Evolutionary conservation across 2,329 filamentous ascomycete species (phyloP), one percentile per base, ranked within the genome.

Genomic region (Colletotrichum gigasporum): DNA sequence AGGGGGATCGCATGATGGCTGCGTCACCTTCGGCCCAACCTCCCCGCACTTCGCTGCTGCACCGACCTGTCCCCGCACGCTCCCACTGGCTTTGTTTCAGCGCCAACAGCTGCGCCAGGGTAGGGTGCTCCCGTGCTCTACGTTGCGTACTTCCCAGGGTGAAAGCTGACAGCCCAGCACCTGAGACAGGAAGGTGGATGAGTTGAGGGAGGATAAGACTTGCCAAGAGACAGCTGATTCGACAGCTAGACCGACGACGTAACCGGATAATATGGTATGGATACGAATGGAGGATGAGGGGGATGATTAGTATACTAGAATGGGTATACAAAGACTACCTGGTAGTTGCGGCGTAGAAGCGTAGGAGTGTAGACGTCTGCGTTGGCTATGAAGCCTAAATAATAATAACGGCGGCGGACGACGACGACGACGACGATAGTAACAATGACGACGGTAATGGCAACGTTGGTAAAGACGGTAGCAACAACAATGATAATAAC

Each of bases 121-220:
- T 65, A 60, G 58, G 59, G 59, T 65, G 52, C 51, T 63, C 59
- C 63, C 63, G 59, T 65, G 63, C 63, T 58, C 63, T 65, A 22
- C 63, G n/a, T 58, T 63, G n/a, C n/a, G n/a, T n/a, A n/a, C n/a
- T n/a, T n/a, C n/a, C n/a, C n/a, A n/a, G n/a, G n/a, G n/a, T n/a
- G n/a, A n/a, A n/a, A n/a, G n/a, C n/a, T n/a, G n/a, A n/a, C n/a
- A n/a, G 18, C 35, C 48, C 30, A 37, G 42, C 4, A 20, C 14
- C 42, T 30, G 16, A 35, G 57, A 55, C 42, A 41, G 55, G 39
- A 53, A 60, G 61, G 32, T 11, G 32, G n/a, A 28, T 39, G 54
- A 7, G 20, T 4, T 22, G 45, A 37, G 44, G 18, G 28, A 39
- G 28, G 24, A 52, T 30, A 30, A 39, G 32, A 45, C 26, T 24